Conservation (phyloP, 2,329 filamentous ascomycete genomes). For the Pseudonectria buxi region DNA sequence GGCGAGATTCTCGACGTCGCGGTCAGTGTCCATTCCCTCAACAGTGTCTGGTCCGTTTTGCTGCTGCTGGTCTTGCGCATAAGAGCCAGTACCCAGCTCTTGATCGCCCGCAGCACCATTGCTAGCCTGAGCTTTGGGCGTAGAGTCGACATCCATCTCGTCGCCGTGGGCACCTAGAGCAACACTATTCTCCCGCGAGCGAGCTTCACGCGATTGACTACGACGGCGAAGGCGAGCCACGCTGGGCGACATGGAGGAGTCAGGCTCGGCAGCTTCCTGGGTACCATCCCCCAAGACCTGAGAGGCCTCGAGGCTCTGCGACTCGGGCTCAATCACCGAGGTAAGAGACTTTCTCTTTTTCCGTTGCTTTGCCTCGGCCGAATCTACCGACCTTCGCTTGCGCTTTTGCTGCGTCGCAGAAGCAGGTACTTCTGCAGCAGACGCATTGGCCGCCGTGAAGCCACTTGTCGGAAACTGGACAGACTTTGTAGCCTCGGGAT, state of each 20-base stretch:
- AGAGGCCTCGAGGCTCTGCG: slow-evolving; percentile 12
- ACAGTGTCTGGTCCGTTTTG: slow-evolving; percentile 5
- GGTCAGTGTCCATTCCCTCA: slow-evolving; percentile 7
- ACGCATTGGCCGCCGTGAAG: slow-evolving; percentile 4
- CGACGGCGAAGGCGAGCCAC: slow-evolving; percentile 19
- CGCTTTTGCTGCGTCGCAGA: slow-evolving; percentile 21
- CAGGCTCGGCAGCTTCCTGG: slow-evolving; percentile 11
- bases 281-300: slow-evolving; percentile 6
- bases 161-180: slow-evolving; percentile 9
- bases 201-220: slow-evolving; percentile 20
- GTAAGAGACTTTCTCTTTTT: slow-evolving; percentile 28
- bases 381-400: slow-evolving; percentile 27
- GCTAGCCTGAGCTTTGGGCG: slow-evolving; percentile 4
- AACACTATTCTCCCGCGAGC: slow-evolving; percentile 21
- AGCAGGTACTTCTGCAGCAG: slow-evolving; percentile 12
- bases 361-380: slow-evolving; percentile 23
- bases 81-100: slow-evolving; percentile 7
- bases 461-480: slow-evolving; percentile 7
- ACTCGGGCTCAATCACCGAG: slow-evolving; percentile 9
- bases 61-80: background rate
- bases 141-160: slow-evolving; percentile 19
- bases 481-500: slow-evolving; percentile 4
- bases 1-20: slow-evolving; percentile 25
- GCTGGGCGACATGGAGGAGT: slow-evolving; percentile 22
- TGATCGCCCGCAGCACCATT: slow-evolving; percentile 5